Percentiles rank a stretch among this genome's conserved stretches.
These are phyloP conservation scores for Sphaerulina musiva DNA, from an alignment of 2,329 filamentous ascomycete species.

Conservation along the genomic window DNA sequence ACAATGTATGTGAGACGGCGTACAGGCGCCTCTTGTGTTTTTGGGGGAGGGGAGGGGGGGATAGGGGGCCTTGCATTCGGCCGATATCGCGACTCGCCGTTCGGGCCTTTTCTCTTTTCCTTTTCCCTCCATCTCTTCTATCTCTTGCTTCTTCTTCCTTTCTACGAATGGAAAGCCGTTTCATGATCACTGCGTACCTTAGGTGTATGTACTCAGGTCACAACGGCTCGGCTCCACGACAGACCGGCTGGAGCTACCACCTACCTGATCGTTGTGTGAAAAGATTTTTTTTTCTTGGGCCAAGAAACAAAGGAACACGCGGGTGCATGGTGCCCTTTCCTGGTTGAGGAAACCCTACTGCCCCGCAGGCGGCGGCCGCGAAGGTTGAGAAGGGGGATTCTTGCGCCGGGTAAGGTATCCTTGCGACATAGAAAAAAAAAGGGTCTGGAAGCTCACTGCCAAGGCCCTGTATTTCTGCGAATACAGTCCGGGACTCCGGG, in stretches of 20 bases:
- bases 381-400: slow-evolving; percentile 9
- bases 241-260: not conserved
- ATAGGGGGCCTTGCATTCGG: not conserved
- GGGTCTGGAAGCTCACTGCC: slow-evolving; percentile 3
- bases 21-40: slow-evolving; percentile 8
- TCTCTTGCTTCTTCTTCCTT: no score
- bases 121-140: no score
- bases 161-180: not conserved
- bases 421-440: not conserved
- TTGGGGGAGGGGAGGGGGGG: no score
- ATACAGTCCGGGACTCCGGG: no score
- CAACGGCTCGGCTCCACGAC: slow-evolving; percentile 3
- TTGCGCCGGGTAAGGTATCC: not conserved
- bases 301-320: no score
- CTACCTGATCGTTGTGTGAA: no score
- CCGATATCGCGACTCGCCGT: slow-evolving; percentile 1
- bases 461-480: not conserved
- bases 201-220: not conserved
- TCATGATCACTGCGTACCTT: not conserved
- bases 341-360: slow-evolving; percentile 2
- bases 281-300: no score
- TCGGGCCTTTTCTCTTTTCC: not conserved
- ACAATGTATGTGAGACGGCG: slow-evolving; percentile 8
- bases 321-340: not conserved
- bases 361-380: slow-evolving; percentile 12